Conservation (phyloP, 139 green algal genomes). For the Edaphochlamys debaryana region DNA sequence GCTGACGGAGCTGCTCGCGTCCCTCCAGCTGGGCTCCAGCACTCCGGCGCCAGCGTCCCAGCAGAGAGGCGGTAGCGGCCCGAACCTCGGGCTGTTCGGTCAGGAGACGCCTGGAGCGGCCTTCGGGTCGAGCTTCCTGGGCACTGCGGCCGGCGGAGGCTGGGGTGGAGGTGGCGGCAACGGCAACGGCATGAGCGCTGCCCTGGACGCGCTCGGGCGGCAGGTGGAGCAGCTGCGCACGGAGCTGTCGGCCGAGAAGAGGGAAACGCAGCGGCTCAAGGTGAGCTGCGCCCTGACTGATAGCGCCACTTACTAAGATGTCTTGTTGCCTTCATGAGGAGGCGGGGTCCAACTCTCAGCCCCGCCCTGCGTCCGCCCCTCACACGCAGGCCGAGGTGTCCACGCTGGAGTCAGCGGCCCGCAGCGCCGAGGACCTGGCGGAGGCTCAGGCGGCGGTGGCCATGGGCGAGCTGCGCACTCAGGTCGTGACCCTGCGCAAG, state of each 20-base stretch:
- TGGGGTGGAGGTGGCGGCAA: not conserved
- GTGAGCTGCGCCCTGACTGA: too few species aligned
- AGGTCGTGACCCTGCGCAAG: slow-evolving; percentile 8
- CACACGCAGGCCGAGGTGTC: slow-evolving; percentile 11
- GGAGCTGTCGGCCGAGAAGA: slow-evolving; percentile 20
- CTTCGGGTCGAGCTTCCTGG: too few species aligned
- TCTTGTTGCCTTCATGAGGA: too few species aligned
- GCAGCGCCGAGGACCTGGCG: not conserved
- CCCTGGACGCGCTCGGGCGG: slow-evolving; percentile 5
- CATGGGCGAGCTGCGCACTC: not conserved
- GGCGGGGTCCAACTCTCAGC: too few species aligned
- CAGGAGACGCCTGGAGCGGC: too few species aligned
- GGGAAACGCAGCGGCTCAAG: slow-evolving; percentile 21
- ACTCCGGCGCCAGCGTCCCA: not conserved
- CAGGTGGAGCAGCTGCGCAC: slow-evolving; percentile 41
- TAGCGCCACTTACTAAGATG: too few species aligned
- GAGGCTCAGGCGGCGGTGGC: slow-evolving; percentile 8
- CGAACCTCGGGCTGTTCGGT: too few species aligned
- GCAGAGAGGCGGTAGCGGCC: too few species aligned
- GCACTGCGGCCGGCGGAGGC: too few species aligned
- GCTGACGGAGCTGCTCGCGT: slow-evolving; percentile 16
- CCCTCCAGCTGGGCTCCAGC: slow-evolving; percentile 8
- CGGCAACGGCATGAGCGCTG: not conserved
- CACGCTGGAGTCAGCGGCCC: slow-evolving; percentile 11
- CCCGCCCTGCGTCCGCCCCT: too few species aligned